Conservation (phyloP, 305 asterid genomes). For the Salvia sclarea region DNA sequence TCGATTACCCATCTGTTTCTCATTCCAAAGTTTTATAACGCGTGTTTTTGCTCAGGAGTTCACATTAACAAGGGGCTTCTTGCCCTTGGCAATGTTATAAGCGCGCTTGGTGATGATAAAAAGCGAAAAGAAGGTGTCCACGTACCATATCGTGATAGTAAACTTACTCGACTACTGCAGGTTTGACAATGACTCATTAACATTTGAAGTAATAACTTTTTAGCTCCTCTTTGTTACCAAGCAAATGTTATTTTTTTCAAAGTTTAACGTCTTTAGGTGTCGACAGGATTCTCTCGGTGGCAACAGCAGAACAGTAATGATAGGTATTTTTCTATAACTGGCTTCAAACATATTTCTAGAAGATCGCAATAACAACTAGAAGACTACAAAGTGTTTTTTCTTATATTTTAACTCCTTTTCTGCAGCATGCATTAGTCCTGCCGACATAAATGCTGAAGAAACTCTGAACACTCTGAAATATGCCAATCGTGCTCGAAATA, state of each 20-base stretch:
- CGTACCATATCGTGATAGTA: constrained; percentile 97
- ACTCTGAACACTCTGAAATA: constrained; percentile 95
- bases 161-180: constrained; percentile 99
- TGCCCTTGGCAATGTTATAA: constrained; percentile 96
- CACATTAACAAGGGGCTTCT: constrained; percentile 98
- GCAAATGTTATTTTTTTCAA: constrained; percentile 11
- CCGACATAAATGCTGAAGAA: constrained; percentile 99
- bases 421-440: constrained; percentile 98
- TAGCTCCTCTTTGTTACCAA: constrained; percentile 9
- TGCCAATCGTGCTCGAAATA: constrained; percentile 99
- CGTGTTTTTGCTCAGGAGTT: constrained; percentile 64
- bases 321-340: constrained; percentile 50
- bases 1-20: constrained; percentile 26
- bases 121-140: constrained; percentile 94
- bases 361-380: constrained; percentile 4
- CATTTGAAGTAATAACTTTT: constrained; percentile 11
- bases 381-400: constrained; percentile 17
- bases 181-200: constrained; percentile 42
- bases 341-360: not conserved
- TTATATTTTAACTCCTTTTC: constrained; percentile 31
- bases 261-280: constrained; percentile 6
- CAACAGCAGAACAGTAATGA: constrained; percentile 98
- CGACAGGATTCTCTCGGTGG: constrained; percentile 99
- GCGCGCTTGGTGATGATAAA: constrained; percentile 99
- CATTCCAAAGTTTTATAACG: constrained; percentile 18